Percentiles rank a stretch among this genome's conserved stretches.
Evolutionary conservation across 495 filamentous ascomycete genomes (phyloP).

Genomic region (Penicillium ochrochloron): DNA sequence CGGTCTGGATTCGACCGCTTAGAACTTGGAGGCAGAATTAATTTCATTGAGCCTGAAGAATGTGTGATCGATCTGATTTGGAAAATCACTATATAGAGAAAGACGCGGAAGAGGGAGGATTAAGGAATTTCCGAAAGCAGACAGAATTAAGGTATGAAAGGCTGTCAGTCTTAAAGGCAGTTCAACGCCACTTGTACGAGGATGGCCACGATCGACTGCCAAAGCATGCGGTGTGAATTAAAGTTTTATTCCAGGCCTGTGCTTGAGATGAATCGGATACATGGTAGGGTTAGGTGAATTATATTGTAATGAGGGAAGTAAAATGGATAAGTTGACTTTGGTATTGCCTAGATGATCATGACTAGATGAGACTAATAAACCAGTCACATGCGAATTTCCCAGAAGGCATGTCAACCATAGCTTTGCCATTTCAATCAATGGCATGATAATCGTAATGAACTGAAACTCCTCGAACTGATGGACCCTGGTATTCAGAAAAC

Average conservation of each 20-base stretch:
- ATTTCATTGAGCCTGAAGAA: too few relatives aligned
- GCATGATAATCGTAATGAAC: not conserved
- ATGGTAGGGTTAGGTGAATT: not conserved
- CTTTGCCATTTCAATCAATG: not conserved
- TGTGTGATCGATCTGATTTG: too few relatives aligned
- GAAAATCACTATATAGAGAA: too few relatives aligned
- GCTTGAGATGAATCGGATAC: too few relatives aligned
- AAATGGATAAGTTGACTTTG: not conserved
- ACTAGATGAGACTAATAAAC: not conserved
- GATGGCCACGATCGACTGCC: too few relatives aligned
- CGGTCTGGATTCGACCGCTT: too few relatives aligned
- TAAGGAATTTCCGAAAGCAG: too few relatives aligned
- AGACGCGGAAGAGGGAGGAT: too few relatives aligned
- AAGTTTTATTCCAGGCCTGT: not conserved
- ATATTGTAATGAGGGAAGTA: not conserved
- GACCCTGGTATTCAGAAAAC: not conserved
- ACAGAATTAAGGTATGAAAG: too few relatives aligned
- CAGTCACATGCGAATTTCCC: not conserved
- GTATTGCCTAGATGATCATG: slow-evolving; percentile 14
- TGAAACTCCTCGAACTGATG: not conserved
- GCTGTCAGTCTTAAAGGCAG: too few relatives aligned
- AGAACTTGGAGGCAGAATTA: too few relatives aligned
- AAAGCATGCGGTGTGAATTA: not conserved
- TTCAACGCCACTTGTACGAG: too few relatives aligned
- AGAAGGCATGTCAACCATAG: not conserved